Percentiles rank a stretch among this genome's conserved stretches.
These are phyloP conservation scores for Geranomyces variabilis DNA, from an alignment of 192 early-diverging fungal genomes.

Conservation along the genomic window DNA sequence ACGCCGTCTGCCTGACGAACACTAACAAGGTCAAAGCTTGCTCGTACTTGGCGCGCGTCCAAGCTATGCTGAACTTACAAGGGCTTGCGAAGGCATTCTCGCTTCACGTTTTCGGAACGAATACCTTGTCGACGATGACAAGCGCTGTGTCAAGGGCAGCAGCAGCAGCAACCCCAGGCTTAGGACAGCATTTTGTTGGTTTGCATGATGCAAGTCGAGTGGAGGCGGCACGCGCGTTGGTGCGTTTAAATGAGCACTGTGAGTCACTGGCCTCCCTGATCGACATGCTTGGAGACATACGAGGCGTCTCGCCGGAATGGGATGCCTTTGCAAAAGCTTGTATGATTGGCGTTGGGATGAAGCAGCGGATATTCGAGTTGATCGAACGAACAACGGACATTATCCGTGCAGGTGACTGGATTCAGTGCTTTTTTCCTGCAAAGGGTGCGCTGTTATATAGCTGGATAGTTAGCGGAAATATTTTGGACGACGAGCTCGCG, in stretches of 20 bases:
- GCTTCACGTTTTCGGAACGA: background rate
- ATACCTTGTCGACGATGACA: background rate
- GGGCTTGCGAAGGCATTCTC: background rate
- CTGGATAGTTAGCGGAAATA: slow-evolving; percentile 7
- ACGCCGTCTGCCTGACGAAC: background rate
- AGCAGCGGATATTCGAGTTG: background rate
- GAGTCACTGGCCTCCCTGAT: slow-evolving; percentile 1
- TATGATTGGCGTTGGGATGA: background rate
- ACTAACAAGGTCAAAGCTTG: background rate
- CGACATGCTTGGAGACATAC: background rate
- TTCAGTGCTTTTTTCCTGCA: slow-evolving; percentile 20
- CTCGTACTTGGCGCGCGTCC: background rate
- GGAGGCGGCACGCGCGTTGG: slow-evolving; percentile 1
- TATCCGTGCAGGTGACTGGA: background rate
- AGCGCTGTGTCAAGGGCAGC: background rate
- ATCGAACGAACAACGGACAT: background rate
- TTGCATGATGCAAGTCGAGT: slow-evolving; percentile 11
- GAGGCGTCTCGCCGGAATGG: background rate
- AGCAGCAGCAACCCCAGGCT: background rate
- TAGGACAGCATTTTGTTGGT: slow-evolving; percentile 10
- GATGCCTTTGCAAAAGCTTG: background rate
- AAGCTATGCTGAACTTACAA: background rate
- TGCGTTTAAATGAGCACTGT: background rate
- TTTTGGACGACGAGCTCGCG: background rate
- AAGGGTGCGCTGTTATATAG: background rate